Conservation (phyloP, 805 yeast genomes). For the Myxozyma neglecta region DNA sequence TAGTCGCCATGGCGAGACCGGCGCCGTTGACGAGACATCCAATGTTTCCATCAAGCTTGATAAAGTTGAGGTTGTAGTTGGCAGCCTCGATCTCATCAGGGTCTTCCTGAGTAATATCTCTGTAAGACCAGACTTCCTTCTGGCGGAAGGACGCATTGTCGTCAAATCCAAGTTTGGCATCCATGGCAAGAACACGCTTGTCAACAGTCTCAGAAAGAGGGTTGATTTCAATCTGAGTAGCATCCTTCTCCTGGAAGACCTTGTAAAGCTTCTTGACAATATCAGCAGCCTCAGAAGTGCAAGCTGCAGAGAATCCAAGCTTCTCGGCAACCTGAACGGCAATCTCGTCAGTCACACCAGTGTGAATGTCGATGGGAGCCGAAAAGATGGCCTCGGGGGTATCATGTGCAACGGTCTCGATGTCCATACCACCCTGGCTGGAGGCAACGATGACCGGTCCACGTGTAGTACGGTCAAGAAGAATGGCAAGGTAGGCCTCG, state of each 20-base stretch:
- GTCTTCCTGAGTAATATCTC: slow-evolving; percentile 97
- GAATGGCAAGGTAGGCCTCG: slow-evolving; percentile 92
- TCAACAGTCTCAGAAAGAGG: slow-evolving; percentile 93
- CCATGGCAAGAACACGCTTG: slow-evolving; percentile 93
- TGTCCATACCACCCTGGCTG: slow-evolving; percentile 99
- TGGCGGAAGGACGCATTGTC: slow-evolving; percentile 96
- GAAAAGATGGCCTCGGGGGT: slow-evolving; percentile 91
- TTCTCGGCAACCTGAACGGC: slow-evolving; percentile 76
- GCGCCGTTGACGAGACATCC: slow-evolving; percentile 99
- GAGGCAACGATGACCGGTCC: slow-evolving; percentile 93
- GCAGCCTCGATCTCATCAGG: slow-evolving; percentile 95
- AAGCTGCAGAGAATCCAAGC: slow-evolving; percentile 77
- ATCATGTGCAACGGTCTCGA: slow-evolving; percentile 94
- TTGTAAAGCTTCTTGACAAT: slow-evolving; percentile 83
- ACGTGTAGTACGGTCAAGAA: slow-evolving; percentile 91
- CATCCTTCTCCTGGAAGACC: slow-evolving; percentile 87
- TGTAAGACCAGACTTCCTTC: slow-evolving; percentile 91
- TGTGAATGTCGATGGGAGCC: slow-evolving; percentile 71
- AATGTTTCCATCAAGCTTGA: slow-evolving; percentile 96
- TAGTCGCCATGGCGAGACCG: slow-evolving; percentile 99
- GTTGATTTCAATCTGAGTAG: slow-evolving; percentile 98
- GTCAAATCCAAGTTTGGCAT: slow-evolving; percentile 97
- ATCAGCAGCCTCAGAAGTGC: slow-evolving; percentile 82
- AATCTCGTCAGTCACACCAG: slow-evolving; percentile 75
- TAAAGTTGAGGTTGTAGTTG: slow-evolving; percentile 86